These are phyloP conservation scores for Capsicum rhomboideum DNA, from an alignment of 257 asterid genomes.

Conservation along the genomic window DNA sequence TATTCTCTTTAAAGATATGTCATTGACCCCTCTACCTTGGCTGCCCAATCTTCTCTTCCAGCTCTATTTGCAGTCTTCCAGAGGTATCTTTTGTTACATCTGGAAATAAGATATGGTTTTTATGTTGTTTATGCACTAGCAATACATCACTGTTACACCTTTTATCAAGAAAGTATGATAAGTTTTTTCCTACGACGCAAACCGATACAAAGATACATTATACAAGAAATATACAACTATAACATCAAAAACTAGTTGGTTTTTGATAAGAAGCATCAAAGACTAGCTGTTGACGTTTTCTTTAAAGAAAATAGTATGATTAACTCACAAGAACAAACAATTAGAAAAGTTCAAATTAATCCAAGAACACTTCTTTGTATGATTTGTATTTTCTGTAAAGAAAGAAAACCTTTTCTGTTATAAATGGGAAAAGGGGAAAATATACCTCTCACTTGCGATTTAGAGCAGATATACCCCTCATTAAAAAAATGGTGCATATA, in stretches of 20 bases:
- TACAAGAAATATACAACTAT: not conserved
- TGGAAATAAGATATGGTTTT: not conserved
- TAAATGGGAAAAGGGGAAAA: not conserved
- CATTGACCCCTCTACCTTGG: not conserved
- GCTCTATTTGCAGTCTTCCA: not conserved
- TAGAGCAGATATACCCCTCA: not conserved
- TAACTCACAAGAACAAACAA: not conserved
- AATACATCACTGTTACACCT: not conserved
- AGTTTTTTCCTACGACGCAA: not conserved
- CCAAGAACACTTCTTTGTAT: not conserved
- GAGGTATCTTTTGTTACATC: not conserved
- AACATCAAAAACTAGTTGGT: not conserved
- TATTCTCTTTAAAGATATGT: not conserved
- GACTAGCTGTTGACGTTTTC: not conserved
- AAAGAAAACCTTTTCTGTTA: not conserved
- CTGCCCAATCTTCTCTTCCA: not conserved
- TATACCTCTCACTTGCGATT: not conserved
- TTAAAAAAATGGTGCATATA: not conserved
- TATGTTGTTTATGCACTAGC: not conserved
- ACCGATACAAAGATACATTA: not conserved
- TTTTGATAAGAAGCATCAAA: not conserved
- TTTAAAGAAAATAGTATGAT: not conserved
- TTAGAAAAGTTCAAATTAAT: not conserved
- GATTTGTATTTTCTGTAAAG: not conserved
- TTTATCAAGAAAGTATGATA: not conserved